Evolutionary conservation across 352 stramenopile species (phyloP), one percentile per base, ranked within the genome.

Genomic region (Globisporangium barbulae): DNA sequence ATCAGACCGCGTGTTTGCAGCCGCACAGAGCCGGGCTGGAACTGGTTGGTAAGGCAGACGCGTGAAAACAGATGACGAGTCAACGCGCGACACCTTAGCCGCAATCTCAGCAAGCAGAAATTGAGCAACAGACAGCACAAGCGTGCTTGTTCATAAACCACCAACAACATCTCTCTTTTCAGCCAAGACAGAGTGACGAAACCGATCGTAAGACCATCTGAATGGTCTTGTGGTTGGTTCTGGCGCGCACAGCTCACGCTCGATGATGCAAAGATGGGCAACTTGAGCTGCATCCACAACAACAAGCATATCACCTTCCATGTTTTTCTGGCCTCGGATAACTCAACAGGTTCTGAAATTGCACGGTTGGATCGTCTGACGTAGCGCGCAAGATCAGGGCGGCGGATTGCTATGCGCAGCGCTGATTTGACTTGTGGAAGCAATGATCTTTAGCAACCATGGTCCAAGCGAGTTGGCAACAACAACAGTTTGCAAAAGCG

Each of bases 11-110:
- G 37, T 60, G 54, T 48, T 60, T 10, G 12, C 22, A 49, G 33
- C 35, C 30, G 21, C 35, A 37, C 35, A 60, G 54, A 61, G 54
- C 54, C 35, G 31, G 54, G 39, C 52, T 47, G 6, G 2, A n/a
- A 21, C 15, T 17, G 6, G 10, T 52, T 41, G 39, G 41, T 13
- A 37, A 52, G 42, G 30, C 56, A 21, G 56, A 19, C n/a, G 2
- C n/a, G 13, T 1, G n/a, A 45, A 62, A 53, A 61, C 37, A 53
- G 37, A 21, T 49, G 22, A 28, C 28, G 25, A 28, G 28, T 8
- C 7, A 30, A 19, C 17, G 3, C 15, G 41, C 17, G 7, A 19
- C 41, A 54, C 42, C 56, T 62, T 54, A 62, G 55, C 17, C 25
- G 22, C 17, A 10, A 62, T 35, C 56, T 62, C 42, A 21, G 42